Percentiles rank a stretch among this genome's conserved stretches.
Evolutionary conservation across 1,284 basidiomycete species (phyloP).

Genomic region (Jaminaea rosea): DNA sequence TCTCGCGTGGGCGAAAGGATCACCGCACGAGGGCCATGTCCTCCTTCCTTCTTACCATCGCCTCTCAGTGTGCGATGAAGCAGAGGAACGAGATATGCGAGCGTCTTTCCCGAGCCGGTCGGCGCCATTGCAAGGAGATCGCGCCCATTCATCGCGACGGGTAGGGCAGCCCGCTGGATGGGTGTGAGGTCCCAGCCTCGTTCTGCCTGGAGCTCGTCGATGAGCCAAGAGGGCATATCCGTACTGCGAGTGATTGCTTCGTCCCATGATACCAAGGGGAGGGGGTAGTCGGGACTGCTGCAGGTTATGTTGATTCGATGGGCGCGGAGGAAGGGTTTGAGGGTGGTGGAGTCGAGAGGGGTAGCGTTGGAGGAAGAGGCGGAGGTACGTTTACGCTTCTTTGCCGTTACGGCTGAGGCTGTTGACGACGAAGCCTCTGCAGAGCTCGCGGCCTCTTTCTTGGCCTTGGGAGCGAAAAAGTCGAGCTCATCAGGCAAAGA

Average conservation of each 20-base stretch:
- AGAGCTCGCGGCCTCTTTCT: slow-evolving; percentile 6
- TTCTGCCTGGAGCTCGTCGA: slow-evolving; percentile 21
- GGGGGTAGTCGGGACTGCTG: slow-evolving; percentile 48
- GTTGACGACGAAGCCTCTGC: too few species aligned
- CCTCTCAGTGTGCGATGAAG: slow-evolving; percentile 33
- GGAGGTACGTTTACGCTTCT: neutral
- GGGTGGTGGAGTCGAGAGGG: slow-evolving; percentile 28
- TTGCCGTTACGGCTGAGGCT: too few species aligned
- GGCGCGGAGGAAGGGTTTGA: slow-evolving; percentile 25
- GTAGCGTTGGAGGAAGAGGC: neutral
- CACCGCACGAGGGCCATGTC: slow-evolving; percentile 18
- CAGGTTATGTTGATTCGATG: slow-evolving; percentile 46
- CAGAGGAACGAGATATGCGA: slow-evolving; percentile 41
- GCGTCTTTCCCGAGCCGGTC: slow-evolving; percentile 44
- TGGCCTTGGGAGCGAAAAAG: slow-evolving; percentile 22
- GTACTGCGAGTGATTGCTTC: slow-evolving; percentile 36
- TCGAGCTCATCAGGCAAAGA: slow-evolving; percentile 27
- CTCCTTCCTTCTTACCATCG: slow-evolving; percentile 15
- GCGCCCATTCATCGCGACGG: slow-evolving; percentile 54
- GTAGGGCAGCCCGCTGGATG: slow-evolving; percentile 47
- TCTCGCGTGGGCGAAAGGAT: slow-evolving; percentile 42
- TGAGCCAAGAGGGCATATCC: slow-evolving; percentile 22
- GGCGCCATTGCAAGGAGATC: slow-evolving; percentile 52
- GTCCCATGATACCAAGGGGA: slow-evolving; percentile 43
- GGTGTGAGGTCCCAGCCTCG: slow-evolving; percentile 43